These are phyloP conservation scores for Zea mays DNA, from an alignment of 176 grass and related monocot genomes.

Conservation along the genomic window DNA sequence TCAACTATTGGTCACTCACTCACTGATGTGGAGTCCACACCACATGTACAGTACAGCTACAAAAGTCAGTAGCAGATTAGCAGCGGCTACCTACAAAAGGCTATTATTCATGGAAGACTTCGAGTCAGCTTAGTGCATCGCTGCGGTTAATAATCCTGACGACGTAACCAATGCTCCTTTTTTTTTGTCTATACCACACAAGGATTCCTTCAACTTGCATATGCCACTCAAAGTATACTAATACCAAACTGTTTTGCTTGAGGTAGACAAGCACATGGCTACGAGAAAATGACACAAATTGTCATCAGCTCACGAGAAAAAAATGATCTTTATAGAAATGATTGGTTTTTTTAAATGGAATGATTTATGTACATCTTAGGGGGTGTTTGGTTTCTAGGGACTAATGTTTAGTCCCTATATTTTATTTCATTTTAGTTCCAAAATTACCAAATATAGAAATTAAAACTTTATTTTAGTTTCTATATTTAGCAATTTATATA, in stretches of 20 bases:
- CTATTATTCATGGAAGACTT: slow-evolving; percentile 11
- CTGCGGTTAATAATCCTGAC: slow-evolving; percentile 35
- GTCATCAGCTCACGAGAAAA: not conserved
- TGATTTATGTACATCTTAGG: not conserved
- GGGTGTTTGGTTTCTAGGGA: too few relatives aligned
- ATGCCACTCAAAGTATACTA: slow-evolving; percentile 36
- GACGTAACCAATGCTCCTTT: slow-evolving; percentile 16
- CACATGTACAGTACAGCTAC: not conserved
- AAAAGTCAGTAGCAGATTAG: not conserved
- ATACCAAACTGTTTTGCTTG: slow-evolving; percentile 37
- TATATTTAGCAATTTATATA: too few relatives aligned
- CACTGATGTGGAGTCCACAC: not conserved
- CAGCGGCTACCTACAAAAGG: not conserved
- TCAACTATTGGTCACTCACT: too few relatives aligned
- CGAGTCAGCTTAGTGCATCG: not conserved
- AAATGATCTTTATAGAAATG: slow-evolving; percentile 3
- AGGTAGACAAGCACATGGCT: slow-evolving; percentile 8
- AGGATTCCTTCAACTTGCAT: slow-evolving; percentile 43
- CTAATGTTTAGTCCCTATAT: too few relatives aligned
- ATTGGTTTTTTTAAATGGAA: not conserved
- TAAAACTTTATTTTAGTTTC: too few relatives aligned
- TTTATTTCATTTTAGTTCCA: too few relatives aligned
- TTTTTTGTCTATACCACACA: slow-evolving; percentile 16
- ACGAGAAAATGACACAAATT: slow-evolving; percentile 23
- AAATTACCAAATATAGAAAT: too few relatives aligned